Conservation (phyloP, 306 rosid genomes). For the Cicer cuneatum region DNA sequence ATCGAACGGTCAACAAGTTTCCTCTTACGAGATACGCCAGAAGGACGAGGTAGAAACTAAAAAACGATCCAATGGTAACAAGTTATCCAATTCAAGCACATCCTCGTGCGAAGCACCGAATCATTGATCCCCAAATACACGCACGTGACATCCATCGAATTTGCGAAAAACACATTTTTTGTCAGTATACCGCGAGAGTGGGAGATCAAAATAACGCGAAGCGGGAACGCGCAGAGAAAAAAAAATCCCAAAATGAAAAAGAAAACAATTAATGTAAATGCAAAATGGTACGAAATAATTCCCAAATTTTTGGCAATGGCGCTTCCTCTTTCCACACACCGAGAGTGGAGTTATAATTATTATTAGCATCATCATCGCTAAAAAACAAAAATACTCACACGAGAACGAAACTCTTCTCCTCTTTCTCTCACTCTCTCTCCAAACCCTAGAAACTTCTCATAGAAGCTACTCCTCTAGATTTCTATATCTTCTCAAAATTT, state of each 20-base stretch:
- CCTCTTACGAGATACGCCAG: not conserved
- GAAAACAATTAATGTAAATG: not conserved
- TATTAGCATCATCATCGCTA: not conserved
- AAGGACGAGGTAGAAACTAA: not conserved
- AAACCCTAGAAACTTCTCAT: slow-evolving; percentile 47
- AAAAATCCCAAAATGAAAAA: not conserved
- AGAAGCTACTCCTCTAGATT: not conserved
- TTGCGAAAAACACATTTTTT: not conserved
- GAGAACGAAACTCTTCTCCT: not conserved
- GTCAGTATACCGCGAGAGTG: not conserved
- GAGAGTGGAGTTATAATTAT: slow-evolving; percentile 21
- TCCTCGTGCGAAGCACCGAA: not conserved
- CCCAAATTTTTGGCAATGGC: slow-evolving; percentile 12
- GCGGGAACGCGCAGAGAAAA: slow-evolving; percentile 32
- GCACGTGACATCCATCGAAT: too few relatives aligned
- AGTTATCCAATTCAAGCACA: too few relatives aligned
- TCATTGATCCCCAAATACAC: not conserved
- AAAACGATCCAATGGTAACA: not conserved
- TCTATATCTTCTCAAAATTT: not conserved
- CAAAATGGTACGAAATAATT: not conserved
- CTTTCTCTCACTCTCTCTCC: not conserved
- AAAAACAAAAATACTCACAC: not conserved
- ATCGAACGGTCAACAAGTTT: not conserved
- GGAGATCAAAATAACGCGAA: slow-evolving; percentile 33
- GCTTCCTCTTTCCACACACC: not conserved